Evolutionary conservation across 163 green algal genomes (phyloP), one percentile per base, ranked within the genome.

Genomic region (Chlamydomonas reinhardtii): DNA sequence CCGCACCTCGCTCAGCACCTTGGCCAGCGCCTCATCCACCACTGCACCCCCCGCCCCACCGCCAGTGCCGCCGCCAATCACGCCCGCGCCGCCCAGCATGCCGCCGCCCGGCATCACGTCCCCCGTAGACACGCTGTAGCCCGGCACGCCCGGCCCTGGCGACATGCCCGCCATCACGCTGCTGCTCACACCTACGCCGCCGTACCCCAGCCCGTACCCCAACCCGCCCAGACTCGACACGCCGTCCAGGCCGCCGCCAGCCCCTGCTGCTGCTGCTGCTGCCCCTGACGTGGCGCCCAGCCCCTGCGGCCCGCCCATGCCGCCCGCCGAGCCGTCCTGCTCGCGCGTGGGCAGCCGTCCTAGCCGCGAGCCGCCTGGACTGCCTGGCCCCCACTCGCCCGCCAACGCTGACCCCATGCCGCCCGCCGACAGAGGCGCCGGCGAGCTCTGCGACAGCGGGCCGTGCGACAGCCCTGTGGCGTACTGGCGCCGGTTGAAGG

Each of bases 401-500:
- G 77, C n/a, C 66, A 76, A 27, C 66, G 77, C 66, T n/a, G 29
- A 0, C 16, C 77, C 77, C 27, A 69, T 68, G 22, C 27, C 22
- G 25, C 77, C 77, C 64, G 64, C 76, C 22, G 76, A 76, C 78
- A 85, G 52, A 52, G 78, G 68, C 78, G n/a, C 32, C 9, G 68
- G 68, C 5, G 69, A 48, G 25, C 54, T 73, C 69, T 78, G 54
- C 20, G 70, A 78, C 54, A 79, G 54, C 35, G 69, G 79, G 34
- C 69, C 79, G 34, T 86, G 70, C 34, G 32, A 34, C 29, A 66
- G 79, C 12, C 8, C 11, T 15, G 27, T 48, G 48, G 71, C 59
- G 29, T 87, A 87, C 43, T 87, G 81, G 6, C 81, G 81, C 48
- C 81, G 70, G 81, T 87, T 87, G 70, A 87, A 87, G 24, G 81